A percentile compares a stretch with the other conserved stretches of the same genome.
These are phyloP conservation scores for Acidiella bohemica DNA, from an alignment of 495 filamentous ascomycete species.

Conservation along the genomic window DNA sequence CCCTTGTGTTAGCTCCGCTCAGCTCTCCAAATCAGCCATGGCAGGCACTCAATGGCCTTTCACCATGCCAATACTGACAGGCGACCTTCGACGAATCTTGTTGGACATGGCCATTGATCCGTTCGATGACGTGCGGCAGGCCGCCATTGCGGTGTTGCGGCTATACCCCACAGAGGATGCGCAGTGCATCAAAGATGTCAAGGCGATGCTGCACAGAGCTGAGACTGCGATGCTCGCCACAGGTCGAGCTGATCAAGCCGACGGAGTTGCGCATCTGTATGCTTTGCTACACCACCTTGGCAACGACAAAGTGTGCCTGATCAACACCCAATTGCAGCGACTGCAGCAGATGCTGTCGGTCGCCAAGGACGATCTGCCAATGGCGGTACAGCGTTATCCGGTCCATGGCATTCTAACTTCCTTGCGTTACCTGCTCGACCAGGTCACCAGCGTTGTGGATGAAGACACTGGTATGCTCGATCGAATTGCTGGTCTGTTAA, in stretches of 20 bases:
- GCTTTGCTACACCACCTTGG: slow-evolving; percentile 13
- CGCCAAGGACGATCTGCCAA: slow-evolving; percentile 17
- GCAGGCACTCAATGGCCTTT: slow-evolving; percentile 37
- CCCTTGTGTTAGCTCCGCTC: slow-evolving; percentile 10
- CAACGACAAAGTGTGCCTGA: neutral
- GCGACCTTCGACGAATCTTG: slow-evolving; percentile 37
- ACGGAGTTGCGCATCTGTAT: slow-evolving; percentile 55
- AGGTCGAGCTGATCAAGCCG: slow-evolving; percentile 73
- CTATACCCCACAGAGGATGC: neutral
- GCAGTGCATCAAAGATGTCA: neutral
- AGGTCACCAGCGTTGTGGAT: neutral
- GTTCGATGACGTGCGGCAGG: slow-evolving; percentile 78
- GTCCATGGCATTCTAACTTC: slow-evolving; percentile 36
- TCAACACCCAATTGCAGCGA: slow-evolving; percentile 9
- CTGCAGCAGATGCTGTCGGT: slow-evolving; percentile 21
- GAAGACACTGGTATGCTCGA: slow-evolving; percentile 30
- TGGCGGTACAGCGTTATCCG: slow-evolving; percentile 24
- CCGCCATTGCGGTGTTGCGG: slow-evolving; percentile 39
- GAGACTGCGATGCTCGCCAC: slow-evolving; percentile 44
- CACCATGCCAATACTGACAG: slow-evolving; percentile 43
- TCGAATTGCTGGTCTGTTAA: slow-evolving; percentile 43
- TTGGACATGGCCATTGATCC: slow-evolving; percentile 72
- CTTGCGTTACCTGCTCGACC: slow-evolving; percentile 26
- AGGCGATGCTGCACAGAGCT: slow-evolving; percentile 30
- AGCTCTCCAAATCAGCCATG: slow-evolving; percentile 25